Base-by-base conservation (phyloP, 805 yeast genomes). In the Saturnispora serradocipensis region DNA sequence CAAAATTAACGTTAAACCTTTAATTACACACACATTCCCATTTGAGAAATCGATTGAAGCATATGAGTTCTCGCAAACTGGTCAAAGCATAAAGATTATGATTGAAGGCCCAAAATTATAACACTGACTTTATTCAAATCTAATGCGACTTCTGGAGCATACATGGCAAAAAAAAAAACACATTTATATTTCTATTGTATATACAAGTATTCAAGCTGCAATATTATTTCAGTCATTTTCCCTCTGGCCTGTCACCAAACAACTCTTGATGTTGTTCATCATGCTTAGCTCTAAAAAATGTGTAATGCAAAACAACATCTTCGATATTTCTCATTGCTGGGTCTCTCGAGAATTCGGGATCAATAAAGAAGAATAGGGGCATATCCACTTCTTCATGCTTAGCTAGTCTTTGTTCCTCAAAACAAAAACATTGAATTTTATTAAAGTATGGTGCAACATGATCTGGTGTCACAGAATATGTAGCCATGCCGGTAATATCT, bases 301-400 rank as follows among this genome's bases (percentile, higher is more conserved):
- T 87, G 67, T 91, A 91, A 69, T 91, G 95, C 61, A 93, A 76
- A 10, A 89, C 88, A 45, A 91, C 79, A 66, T 90, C 96, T 59
- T 88, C 90, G 40, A 90, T 82, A 61, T 88, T 86, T 67, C 90
- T 80, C 95, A 93, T 88, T 34, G 81, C 75, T 5, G 99, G 97
- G 64, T 90, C 98, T 53, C 82, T 81, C 44, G 93, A 93, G 67
- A 86, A 91, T 58, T 90, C 98, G 0, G 98, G 98, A 65, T 90
- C 98, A 44, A 90, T 87, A 67, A 90, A 90, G 77, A 90, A 93
- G 71, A 93, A 93, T 8, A 93, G 88, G 0, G 99, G 99, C 99
- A 93, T 93, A 65, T 93, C 99, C 16, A 93, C 95, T 65, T 93
- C 97, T 69, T 93, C 99, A 8, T 97, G 97, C 2, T 97, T 96